Conservation (phyloP, 2,329 filamentous ascomycete species). For the Hortaea sp. region DNA sequence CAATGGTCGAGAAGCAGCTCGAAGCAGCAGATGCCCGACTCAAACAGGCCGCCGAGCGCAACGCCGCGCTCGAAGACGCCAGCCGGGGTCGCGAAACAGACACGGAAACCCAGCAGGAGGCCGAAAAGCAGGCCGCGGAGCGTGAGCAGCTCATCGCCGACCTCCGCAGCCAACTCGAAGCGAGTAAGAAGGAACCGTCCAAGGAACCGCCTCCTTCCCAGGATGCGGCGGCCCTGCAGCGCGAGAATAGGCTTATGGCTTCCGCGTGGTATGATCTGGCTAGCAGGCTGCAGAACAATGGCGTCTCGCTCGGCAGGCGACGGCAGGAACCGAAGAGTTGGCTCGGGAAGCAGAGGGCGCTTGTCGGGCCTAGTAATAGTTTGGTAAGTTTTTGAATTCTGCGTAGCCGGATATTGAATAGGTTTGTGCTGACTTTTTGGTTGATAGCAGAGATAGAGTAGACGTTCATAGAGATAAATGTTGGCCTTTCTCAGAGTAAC, state of each 20-base stretch:
- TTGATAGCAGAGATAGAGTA: too few species aligned
- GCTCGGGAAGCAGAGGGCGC: conserved; percentile 68
- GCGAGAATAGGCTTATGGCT: conserved; percentile 68
- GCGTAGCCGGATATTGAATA: too few species aligned
- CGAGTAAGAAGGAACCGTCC: conserved; percentile 5
- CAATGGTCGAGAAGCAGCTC: conserved; percentile 22
- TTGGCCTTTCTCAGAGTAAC: too few species aligned
- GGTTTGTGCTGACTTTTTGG: too few species aligned
- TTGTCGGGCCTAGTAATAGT: conserved; percentile 23
- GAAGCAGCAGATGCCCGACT: conserved; percentile 22
- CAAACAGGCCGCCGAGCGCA: conserved; percentile 23
- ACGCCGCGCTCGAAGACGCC: conserved; percentile 20
- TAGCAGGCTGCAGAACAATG: conserved; percentile 70
- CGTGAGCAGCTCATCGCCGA: conserved; percentile 18
- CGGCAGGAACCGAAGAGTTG: conserved; percentile 70
- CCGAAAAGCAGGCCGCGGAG: conserved; percentile 15
- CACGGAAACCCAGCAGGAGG: conserved; percentile 8
- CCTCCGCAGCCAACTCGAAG: conserved; percentile 21
- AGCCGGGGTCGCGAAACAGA: conserved; percentile 8
- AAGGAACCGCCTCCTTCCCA: conserved; percentile 10
- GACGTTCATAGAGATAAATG: too few species aligned
- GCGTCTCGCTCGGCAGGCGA: conserved; percentile 65
- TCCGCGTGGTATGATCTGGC: conserved; percentile 83
- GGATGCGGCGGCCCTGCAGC: conserved; percentile 58
- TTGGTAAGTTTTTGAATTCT: conserved; percentile 1